Percentiles rank a stretch among this genome's conserved stretches.
Evolutionary conservation across 257 asterid genomes (phyloP).

Genomic region (Verbena officinalis): DNA sequence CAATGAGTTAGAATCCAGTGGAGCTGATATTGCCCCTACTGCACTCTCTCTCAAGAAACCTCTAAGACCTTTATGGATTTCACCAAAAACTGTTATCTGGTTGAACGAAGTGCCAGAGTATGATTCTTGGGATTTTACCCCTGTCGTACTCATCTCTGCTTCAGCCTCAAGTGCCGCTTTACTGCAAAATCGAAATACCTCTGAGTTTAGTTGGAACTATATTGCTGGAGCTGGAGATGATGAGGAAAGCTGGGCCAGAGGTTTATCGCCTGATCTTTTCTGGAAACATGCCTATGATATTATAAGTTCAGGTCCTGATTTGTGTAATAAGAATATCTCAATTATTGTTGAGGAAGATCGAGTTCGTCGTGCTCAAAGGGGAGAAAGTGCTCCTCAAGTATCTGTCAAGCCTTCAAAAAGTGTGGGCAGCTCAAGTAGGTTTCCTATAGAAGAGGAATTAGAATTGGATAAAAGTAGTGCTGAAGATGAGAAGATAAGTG

Average conservation of each 20-base stretch:
- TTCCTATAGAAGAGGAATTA: constrained; percentile 30
- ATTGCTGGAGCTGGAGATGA: constrained; percentile 99
- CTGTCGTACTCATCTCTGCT: constrained; percentile 75
- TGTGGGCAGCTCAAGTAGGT: constrained; percentile 25
- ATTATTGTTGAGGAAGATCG: constrained; percentile 78
- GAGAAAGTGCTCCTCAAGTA: constrained; percentile 74
- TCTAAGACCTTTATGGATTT: constrained; percentile 87
- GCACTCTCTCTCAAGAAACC: constrained; percentile 66
- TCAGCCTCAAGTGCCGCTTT: constrained; percentile 55
- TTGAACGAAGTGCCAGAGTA: constrained; percentile 90
- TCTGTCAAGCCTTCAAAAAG: constrained; percentile 52
- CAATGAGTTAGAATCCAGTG: constrained; percentile 70
- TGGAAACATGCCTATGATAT: constrained; percentile 88
- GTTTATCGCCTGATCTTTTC: constrained; percentile 71
- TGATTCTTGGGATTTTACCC: constrained; percentile 96
- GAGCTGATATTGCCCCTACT: constrained; percentile 84
- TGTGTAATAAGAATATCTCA: constrained; percentile 79
- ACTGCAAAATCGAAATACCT: constrained; percentile 69
- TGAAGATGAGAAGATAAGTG: constrained; percentile 31
- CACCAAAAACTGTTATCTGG: constrained; percentile 94
- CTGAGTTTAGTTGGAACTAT: constrained; percentile 95
- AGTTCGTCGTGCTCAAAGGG: constrained; percentile 74
- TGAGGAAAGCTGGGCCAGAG: constrained; percentile 99
- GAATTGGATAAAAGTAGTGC: constrained; percentile 29
- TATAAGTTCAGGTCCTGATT: constrained; percentile 75